Evolutionary conservation across 1,284 basidiomycete species (phyloP), one percentile per base, ranked within the genome.

Genomic region (Pisolithus thermaeus): DNA sequence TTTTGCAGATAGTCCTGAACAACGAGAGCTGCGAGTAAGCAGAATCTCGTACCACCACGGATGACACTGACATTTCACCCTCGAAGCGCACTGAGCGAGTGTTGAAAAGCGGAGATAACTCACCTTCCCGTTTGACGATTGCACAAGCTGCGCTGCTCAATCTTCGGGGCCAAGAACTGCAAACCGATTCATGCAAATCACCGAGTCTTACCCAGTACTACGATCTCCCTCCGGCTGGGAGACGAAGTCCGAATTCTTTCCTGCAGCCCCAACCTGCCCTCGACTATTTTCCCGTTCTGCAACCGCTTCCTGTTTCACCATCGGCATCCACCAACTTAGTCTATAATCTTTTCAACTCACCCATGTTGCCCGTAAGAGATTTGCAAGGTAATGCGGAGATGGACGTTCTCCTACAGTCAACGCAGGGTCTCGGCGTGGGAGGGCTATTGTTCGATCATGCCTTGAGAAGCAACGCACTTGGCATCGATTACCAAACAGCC

Each of bases 61-160:
- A 32, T 25, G 32, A 41, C 23, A 6, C 25, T 11, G 28, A 48
- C n/a, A 28, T 47, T 51, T 25, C 9, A 25, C 7, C 2, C 44
- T 35, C 52, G 69, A 20, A 73, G 71, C 52, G 80, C 73, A 48
- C 78, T 72, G 63, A 69, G 74, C 53, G 80, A 76, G 54, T 66
- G 71, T 41, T 51, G 27, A 68, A 67, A 53, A 84, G 81, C 46
- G 82, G 73, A 8, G 85, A 84, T 27, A 70, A 74, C 43, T 80
- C 81, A 5, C 79, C 84, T 6, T 74, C 76, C 9, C 75, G 82
- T 16, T 65, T 89, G 32, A 87, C 85, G 7, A 87, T 89, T 59
- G 86, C 86, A 1, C 85, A 87, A 58, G 86, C 86, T 2, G 78
- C 86, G 0, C 64, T 89, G 16, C 76, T 89, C 47, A 89, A 87